Evolutionary conservation across 2,329 filamentous ascomycete genomes (phyloP).

Genomic region (Mycosphaerelloides madeirae): DNA sequence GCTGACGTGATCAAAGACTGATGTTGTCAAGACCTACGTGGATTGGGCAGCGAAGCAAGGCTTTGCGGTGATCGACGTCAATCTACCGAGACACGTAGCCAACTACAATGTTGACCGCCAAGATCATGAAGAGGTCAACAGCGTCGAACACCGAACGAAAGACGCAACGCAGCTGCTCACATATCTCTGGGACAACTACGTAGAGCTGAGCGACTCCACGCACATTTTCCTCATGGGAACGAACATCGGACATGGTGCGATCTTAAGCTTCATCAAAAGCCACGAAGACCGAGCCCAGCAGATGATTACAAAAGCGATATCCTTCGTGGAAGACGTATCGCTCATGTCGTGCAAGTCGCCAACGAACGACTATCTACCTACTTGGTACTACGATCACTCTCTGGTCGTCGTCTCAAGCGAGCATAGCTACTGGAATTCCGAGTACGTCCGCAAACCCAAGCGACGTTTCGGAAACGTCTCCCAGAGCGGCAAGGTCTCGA

Average conservation of each 20-base stretch:
- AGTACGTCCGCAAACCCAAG: constrained; percentile 51
- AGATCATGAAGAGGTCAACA: constrained; percentile 47
- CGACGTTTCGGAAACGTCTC: constrained; percentile 55
- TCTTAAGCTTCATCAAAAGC: constrained; percentile 69
- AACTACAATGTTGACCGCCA: constrained; percentile 42
- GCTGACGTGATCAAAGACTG: constrained; percentile 60
- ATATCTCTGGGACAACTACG: constrained; percentile 96
- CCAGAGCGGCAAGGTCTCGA: constrained; percentile 40
- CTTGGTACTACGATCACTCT: constrained; percentile 82
- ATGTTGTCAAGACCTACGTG: constrained; percentile 74
- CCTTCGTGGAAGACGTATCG: constrained; percentile 70
- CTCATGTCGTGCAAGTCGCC: constrained; percentile 66
- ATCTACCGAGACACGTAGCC: constrained; percentile 74
- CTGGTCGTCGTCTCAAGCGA: constrained; percentile 70
- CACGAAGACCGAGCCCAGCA: constrained; percentile 64
- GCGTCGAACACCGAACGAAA: constrained; percentile 33
- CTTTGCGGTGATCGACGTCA: constrained; percentile 86
- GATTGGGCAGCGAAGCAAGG: constrained; percentile 73
- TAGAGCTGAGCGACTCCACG: constrained; percentile 66
- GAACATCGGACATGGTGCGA: constrained; percentile 79
- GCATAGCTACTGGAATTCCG: constrained; percentile 70
- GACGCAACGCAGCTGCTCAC: constrained; percentile 66
- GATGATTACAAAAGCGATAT: constrained; percentile 67
- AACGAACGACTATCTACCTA: constrained; percentile 66
- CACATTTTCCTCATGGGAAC: constrained; percentile 83